Conservation (phyloP, 768 basidiomycete species). For the Lactifluus hygrophoroides region DNA sequence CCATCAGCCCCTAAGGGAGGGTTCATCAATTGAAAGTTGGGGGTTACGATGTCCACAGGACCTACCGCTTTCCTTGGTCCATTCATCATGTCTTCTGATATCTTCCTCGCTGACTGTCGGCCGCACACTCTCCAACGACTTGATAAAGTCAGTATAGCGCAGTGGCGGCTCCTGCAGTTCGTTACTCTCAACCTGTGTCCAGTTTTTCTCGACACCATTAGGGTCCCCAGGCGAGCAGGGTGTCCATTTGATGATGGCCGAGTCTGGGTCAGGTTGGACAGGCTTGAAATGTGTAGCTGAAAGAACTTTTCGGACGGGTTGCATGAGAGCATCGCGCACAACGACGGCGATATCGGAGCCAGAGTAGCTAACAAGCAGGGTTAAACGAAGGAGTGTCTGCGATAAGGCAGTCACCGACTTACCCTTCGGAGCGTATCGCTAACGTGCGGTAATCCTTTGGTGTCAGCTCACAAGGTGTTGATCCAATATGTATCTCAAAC, state of each 20-base stretch:
- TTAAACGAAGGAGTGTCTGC: not conserved
- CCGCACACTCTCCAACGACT: slow-evolving; percentile 64
- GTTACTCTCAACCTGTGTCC: slow-evolving; percentile 46
- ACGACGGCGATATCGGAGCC: slow-evolving; percentile 93
- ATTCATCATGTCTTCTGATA: slow-evolving; percentile 73
- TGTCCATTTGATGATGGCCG: slow-evolving; percentile 57
- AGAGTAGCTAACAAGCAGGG: slow-evolving; percentile 49
- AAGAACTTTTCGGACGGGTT: slow-evolving; percentile 93
- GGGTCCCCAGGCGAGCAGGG: slow-evolving; percentile 95
- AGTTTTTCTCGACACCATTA: slow-evolving; percentile 76
- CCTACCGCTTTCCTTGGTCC: slow-evolving; percentile 80
- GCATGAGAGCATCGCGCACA: slow-evolving; percentile 96
- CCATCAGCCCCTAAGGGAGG: slow-evolving; percentile 12
- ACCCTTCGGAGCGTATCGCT: slow-evolving; percentile 85
- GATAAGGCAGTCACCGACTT: slow-evolving; percentile 15
- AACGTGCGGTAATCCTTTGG: slow-evolving; percentile 71
- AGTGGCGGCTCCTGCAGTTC: not conserved
- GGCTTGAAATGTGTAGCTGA: slow-evolving; percentile 91
- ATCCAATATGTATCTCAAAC: slow-evolving; percentile 95
- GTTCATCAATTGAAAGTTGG: not conserved
- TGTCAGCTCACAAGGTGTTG: slow-evolving; percentile 79
- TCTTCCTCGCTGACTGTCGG: slow-evolving; percentile 88
- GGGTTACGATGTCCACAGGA: not conserved
- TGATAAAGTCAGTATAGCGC: slow-evolving; percentile 56
- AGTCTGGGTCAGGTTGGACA: slow-evolving; percentile 29